These are phyloP conservation scores for Pascua sp. DNA, from an alignment of 1,284 basidiomycete genomes.

Conservation along the genomic window DNA sequence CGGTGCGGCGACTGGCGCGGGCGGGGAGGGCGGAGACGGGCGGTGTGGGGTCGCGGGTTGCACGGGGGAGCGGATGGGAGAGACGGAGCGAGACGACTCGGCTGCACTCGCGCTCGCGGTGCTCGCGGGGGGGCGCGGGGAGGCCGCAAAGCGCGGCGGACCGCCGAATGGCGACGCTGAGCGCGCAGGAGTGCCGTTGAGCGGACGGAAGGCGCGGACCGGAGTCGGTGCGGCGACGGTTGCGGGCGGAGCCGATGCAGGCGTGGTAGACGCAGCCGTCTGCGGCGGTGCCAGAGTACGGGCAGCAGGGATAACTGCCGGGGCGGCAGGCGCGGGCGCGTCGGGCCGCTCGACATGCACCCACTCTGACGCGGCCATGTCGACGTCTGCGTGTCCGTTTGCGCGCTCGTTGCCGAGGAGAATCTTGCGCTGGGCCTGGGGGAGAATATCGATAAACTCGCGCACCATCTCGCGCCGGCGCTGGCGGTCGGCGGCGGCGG, in stretches of 20 bases:
- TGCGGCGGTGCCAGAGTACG: conserved; percentile 4
- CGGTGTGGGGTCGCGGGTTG: conserved; percentile 5
- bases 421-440: conserved; percentile 54
- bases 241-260: conserved; percentile 8
- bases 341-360: conserved; percentile 4
- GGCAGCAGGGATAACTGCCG: conserved; percentile 3
- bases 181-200: conserved; percentile 10
- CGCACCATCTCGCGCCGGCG: conserved; percentile 65
- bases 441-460: conserved; percentile 61
- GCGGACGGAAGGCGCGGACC: conserved; percentile 7
- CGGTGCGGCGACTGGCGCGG: neutral
- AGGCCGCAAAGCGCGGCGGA: conserved; percentile 39
- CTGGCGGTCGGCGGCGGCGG: conserved; percentile 39
- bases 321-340: neutral
- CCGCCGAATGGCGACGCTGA: conserved; percentile 37
- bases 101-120: neutral
- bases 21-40: neutral
- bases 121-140: conserved; percentile 6
- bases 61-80: conserved; percentile 23
- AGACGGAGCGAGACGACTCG: neutral
- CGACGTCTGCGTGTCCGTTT: conserved; percentile 18
- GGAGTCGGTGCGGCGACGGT: conserved; percentile 16
- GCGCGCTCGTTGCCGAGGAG: conserved; percentile 20
- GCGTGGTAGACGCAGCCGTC: conserved; percentile 2
- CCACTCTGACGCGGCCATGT: conserved; percentile 17